Base-by-base conservation (phyloP, 1,139 yeast species). In the Suhomyces kunorum region DNA sequence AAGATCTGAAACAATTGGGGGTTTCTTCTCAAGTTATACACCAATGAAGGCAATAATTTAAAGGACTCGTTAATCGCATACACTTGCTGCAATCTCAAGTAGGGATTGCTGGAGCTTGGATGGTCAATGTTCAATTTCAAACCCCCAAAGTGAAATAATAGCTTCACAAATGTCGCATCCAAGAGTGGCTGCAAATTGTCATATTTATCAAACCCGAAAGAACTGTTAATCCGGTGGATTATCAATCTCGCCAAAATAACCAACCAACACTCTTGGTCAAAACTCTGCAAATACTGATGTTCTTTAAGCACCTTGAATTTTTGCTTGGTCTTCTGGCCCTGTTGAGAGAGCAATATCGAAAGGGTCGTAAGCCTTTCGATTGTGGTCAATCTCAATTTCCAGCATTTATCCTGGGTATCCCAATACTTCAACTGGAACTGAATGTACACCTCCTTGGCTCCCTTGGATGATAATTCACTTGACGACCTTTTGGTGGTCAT, bases 121-220 rank as follows among this genome's bases (percentile, higher is more conserved):
- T 33, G 30, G 3, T 39, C 39, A 1, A 39, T 31, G 16, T 49
- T 48, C 2, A 60, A 42, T 2, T 58, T 48, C 8, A 54, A 48
- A 1, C 64, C 66, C 1, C 71, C 74, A 53, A 66, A 71, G 34
- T 61, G 50, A 31, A 58, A 47, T 23, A 70, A 49, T 6, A 74
- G 44, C 26, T 57, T 55, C 2, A 63, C 53, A 3, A 68, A 38
- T 0, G 56, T 51, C 8, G 46, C 47, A 39, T 68, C 74, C 2
- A 69, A 50, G 6, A 55, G 46, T 3, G 52, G 47, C 4, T 56
- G 49, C 16, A 63, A 50, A 27, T 57, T 57, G 12, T 63, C 69
- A 40, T 66, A 64, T 25, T 57, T 51, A 13, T 63, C 68, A 47
- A 48, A 68, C 1, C 76, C 75, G 30, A 66, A 45, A 5, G 59